A percentile compares a stretch with the other conserved stretches of the same genome.
phyloP scores from a whole-genome alignment of 495 filamentous ascomycete genomes.

The Daldinia concentrica region DNA sequence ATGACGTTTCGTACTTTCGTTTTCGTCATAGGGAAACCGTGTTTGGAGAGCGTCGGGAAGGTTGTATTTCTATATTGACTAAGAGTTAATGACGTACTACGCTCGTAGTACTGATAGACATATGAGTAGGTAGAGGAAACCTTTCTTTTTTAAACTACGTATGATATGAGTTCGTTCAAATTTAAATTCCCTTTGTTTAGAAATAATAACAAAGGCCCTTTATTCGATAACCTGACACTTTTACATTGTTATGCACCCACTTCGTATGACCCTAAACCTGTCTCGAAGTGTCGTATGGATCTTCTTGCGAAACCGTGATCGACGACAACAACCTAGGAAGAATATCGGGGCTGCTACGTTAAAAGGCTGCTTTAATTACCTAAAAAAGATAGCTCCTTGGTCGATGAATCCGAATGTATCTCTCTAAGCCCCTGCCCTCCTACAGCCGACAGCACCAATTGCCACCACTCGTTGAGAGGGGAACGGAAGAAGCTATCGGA shows the following conservation, averaged over 20 bases:
- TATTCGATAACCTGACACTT: no score
- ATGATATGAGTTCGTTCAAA: constrained; percentile 2
- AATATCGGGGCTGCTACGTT: background rate
- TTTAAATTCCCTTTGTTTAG: constrained; percentile 20
- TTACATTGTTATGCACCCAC: no score
- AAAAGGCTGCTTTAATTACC: background rate
- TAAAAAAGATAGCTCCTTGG: background rate
- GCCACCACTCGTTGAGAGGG: background rate
- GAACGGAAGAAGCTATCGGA: background rate
- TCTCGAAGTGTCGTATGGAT: no score
- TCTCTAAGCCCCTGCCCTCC: background rate
- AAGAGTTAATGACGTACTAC: no score
- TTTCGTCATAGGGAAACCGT: no score
- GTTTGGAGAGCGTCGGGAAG: no score
- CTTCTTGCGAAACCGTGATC: background rate
- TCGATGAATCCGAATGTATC: background rate
- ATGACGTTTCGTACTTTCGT: no score
- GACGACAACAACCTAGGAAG: background rate
- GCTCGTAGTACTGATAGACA: no score
- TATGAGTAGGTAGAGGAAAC: no score
- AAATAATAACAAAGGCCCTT: background rate
- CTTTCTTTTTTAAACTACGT: background rate
- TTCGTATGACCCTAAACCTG: no score
- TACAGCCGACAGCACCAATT: background rate
- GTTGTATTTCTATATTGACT: no score